Percentiles rank a stretch among this genome's conserved stretches.
Conservation (phyloP, 192 early-diverging fungal species). For the Spizellomyces sp. region DNA sequence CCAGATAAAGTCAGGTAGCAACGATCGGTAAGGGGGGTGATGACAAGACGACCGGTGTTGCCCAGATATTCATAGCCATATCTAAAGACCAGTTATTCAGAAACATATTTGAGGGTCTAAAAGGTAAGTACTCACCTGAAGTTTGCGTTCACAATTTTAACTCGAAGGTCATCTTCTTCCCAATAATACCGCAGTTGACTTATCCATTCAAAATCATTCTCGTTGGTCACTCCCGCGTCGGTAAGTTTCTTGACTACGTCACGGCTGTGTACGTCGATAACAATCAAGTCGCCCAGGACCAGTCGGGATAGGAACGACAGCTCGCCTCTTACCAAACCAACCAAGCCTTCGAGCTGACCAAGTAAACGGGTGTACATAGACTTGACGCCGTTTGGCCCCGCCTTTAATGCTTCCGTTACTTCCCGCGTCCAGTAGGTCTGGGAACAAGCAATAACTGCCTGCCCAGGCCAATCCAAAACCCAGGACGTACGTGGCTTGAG, state of each 20-base stretch:
- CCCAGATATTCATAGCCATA: constrained; percentile 64
- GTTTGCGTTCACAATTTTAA: constrained; percentile 66
- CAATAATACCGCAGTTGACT: constrained; percentile 65
- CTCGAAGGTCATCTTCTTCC: constrained; percentile 62
- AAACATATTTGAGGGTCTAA: not conserved
- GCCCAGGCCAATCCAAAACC: constrained; percentile 65
- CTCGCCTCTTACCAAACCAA: constrained; percentile 57
- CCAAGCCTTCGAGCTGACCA: constrained; percentile 56
- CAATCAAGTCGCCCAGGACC: constrained; percentile 61
- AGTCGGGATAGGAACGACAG: constrained; percentile 55
- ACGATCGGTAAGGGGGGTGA: constrained; percentile 62
- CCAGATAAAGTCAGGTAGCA: constrained; percentile 62
- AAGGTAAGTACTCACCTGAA: constrained; percentile 43
- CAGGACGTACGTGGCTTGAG: constrained; percentile 46
- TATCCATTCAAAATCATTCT: constrained; percentile 69
- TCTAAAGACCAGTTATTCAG: constrained; percentile 5
- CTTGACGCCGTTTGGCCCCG: constrained; percentile 44
- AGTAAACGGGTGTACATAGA: constrained; percentile 42
- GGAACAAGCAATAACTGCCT: constrained; percentile 52
- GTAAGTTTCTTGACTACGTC: constrained; percentile 63
- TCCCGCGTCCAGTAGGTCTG: constrained; percentile 65
- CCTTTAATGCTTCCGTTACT: constrained; percentile 58
- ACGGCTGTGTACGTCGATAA: constrained; percentile 63
- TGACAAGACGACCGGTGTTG: constrained; percentile 62
- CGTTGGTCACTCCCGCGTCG: constrained; percentile 48